phyloP scores from a whole-genome alignment of 1,139 yeast genomes.

The Zygosaccharomyces sapae region DNA sequence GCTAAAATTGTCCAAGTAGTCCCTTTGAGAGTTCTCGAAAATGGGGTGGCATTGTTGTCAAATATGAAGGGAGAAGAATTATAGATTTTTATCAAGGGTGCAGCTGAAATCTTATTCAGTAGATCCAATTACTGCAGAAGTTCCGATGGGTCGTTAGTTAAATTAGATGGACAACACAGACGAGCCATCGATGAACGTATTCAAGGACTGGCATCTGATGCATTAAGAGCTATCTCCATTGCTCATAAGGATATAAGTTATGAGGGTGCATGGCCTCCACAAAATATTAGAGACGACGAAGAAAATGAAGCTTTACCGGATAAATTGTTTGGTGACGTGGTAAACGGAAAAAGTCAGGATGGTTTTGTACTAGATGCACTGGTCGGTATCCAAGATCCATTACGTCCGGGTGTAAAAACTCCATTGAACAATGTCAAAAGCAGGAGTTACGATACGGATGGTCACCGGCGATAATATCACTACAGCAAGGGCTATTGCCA shows the following conservation, averaged over 20 bases:
- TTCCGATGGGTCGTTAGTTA: constrained; percentile 35
- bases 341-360: constrained; percentile 20
- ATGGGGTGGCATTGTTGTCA: constrained; percentile 81
- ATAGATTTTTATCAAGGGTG: constrained; percentile 79
- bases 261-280: constrained; percentile 62
- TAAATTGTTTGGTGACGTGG: constrained; percentile 40
- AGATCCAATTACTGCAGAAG: constrained; percentile 46
- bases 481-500: constrained; percentile 88
- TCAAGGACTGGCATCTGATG: constrained; percentile 63
- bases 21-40: constrained; percentile 89
- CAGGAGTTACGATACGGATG: constrained; percentile 95
- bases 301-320: constrained; percentile 47
- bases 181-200: constrained; percentile 45
- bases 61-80: constrained; percentile 42
- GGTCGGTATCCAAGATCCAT: constrained; percentile 93
- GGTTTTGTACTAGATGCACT: constrained; percentile 60
- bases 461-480: constrained; percentile 92
- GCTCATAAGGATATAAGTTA: constrained; percentile 68
- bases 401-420: constrained; percentile 84
- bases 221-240: constrained; percentile 79
- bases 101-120: constrained; percentile 79
- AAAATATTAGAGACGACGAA: constrained; percentile 35
- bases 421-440: constrained; percentile 80
- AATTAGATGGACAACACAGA: constrained; percentile 30
- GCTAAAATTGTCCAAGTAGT: constrained; percentile 58